Conservation (phyloP, 768 basidiomycete species). For the Xerocomellus intermedius region DNA sequence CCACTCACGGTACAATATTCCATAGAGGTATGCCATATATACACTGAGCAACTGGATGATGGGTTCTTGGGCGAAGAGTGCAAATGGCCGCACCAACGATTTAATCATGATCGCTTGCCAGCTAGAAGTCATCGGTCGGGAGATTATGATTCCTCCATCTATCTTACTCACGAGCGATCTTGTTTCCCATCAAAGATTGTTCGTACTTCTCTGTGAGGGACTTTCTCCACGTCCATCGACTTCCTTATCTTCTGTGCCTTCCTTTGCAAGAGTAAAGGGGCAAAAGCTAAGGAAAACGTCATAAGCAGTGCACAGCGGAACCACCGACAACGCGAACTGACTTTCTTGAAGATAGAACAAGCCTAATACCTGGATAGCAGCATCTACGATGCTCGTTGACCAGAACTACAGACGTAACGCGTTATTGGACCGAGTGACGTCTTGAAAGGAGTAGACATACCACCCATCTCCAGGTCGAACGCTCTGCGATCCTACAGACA, state of each 20-base stretch:
- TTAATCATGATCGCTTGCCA: conserved; percentile 51
- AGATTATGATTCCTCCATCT: not conserved
- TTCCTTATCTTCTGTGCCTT: conserved; percentile 50
- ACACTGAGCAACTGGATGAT: conserved; percentile 66
- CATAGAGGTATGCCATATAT: conserved; percentile 73
- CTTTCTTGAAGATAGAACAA: conserved; percentile 63
- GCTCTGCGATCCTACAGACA: conserved; percentile 48
- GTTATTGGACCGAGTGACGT: not conserved
- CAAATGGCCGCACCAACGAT: conserved; percentile 67
- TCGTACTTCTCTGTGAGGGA: conserved; percentile 34
- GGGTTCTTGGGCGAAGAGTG: conserved; percentile 55
- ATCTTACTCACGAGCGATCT: conserved; percentile 42
- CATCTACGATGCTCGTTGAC: conserved; percentile 61
- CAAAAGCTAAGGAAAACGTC: conserved; percentile 21
- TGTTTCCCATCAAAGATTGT: conserved; percentile 46
- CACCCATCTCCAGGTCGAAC: conserved; percentile 72
- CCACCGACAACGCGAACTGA: conserved; percentile 28
- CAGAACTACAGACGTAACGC: conserved; percentile 47
- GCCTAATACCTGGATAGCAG: conserved; percentile 51
- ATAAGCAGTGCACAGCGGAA: conserved; percentile 13
- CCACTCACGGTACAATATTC: conserved; percentile 52
- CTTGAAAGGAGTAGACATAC: conserved; percentile 32
- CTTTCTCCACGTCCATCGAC: conserved; percentile 49
- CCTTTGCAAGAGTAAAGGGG: conserved; percentile 39
- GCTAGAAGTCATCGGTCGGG: conserved; percentile 29